A percentile compares a stretch with the other conserved stretches of the same genome.
Conservation (phyloP, 2,329 filamentous ascomycete species). For the Aspergillus persii region DNA sequence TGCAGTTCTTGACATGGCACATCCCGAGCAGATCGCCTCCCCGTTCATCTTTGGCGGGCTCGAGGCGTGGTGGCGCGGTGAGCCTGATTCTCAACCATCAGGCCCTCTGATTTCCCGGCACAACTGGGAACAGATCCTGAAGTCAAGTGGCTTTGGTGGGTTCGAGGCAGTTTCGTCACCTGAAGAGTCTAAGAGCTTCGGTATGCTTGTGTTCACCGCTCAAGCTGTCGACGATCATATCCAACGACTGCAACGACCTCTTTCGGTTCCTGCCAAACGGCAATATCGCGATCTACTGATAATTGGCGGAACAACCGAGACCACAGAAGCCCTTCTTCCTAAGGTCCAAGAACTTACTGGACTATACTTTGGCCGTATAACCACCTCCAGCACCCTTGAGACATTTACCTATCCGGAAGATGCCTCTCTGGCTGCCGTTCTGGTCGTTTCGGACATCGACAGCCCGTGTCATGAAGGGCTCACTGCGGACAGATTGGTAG, state of each 20-base stretch:
- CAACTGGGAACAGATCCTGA: not conserved
- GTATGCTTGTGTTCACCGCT: not conserved
- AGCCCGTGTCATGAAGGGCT: not conserved
- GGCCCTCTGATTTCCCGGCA: not conserved
- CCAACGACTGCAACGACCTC: not conserved
- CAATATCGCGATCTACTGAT: constrained; percentile 1
- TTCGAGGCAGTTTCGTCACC: not conserved
- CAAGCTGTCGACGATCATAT: constrained; percentile 2
- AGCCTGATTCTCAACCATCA: not conserved
- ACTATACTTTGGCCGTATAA: not conserved
- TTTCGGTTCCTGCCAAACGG: not conserved
- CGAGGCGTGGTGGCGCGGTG: constrained; percentile 2
- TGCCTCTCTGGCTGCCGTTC: not conserved
- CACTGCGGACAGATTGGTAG: not conserved
- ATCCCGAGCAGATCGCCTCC: not conserved
- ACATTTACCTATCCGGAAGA: not conserved
- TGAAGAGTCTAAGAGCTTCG: not conserved
- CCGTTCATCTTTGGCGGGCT: not conserved
- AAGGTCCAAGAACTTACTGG: not conserved
- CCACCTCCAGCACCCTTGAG: not conserved
- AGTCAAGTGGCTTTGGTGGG: not conserved
- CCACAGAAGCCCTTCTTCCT: not conserved
- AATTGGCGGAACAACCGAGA: not conserved
- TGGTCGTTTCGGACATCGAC: constrained; percentile 1
- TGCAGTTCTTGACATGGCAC: not conserved